Evolutionary conservation across 495 filamentous ascomycete species (phyloP).

Genomic region (Neurospora sp.): DNA sequence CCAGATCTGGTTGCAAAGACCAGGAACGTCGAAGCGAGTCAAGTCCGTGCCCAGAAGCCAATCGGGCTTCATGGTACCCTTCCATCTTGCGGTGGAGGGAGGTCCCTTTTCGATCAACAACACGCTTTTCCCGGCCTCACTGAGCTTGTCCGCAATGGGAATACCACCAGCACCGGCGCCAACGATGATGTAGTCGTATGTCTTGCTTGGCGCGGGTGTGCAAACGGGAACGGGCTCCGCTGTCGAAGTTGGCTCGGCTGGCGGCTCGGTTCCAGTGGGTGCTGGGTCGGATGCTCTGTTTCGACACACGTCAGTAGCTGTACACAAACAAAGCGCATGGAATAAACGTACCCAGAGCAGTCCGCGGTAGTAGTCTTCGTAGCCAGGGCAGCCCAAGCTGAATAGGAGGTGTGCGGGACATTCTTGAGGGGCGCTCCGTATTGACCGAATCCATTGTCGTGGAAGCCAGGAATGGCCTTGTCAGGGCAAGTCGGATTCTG

Average conservation of each 20-base stretch:
- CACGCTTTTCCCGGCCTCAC: slow-evolving; percentile 49
- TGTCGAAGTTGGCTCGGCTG: slow-evolving; percentile 3
- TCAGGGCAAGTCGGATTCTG: slow-evolving; percentile 20
- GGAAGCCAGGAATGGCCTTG: slow-evolving; percentile 25
- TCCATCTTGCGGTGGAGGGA: slow-evolving; percentile 47
- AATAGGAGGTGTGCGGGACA: slow-evolving; percentile 37
- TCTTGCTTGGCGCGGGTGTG: slow-evolving; percentile 33
- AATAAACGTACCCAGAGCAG: slow-evolving; percentile 25
- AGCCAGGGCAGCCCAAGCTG: slow-evolving; percentile 37
- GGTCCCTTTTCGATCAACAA: slow-evolving; percentile 57
- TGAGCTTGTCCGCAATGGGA: slow-evolving; percentile 52
- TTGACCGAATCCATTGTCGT: slow-evolving; percentile 30
- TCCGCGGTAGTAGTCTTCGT: slow-evolving; percentile 25
- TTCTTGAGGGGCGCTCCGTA: slow-evolving; percentile 30
- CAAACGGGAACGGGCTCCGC: slow-evolving; percentile 7
- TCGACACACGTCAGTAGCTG: too few species aligned
- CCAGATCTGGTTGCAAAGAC: slow-evolving; percentile 62
- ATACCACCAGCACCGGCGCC: slow-evolving; percentile 56
- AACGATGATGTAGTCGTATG: slow-evolving; percentile 59
- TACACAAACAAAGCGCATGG: not conserved
- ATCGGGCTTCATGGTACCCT: slow-evolving; percentile 47
- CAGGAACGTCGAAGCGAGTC: slow-evolving; percentile 67
- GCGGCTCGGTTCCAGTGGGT: slow-evolving; percentile 1
- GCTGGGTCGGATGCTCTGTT: not conserved
- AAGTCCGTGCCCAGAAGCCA: slow-evolving; percentile 56